Percentiles rank a stretch among this genome's conserved stretches.
These are phyloP conservation scores for Pseudozyma flocculosa DNA, from an alignment of 1,284 basidiomycete genomes.

Conservation along the genomic window DNA sequence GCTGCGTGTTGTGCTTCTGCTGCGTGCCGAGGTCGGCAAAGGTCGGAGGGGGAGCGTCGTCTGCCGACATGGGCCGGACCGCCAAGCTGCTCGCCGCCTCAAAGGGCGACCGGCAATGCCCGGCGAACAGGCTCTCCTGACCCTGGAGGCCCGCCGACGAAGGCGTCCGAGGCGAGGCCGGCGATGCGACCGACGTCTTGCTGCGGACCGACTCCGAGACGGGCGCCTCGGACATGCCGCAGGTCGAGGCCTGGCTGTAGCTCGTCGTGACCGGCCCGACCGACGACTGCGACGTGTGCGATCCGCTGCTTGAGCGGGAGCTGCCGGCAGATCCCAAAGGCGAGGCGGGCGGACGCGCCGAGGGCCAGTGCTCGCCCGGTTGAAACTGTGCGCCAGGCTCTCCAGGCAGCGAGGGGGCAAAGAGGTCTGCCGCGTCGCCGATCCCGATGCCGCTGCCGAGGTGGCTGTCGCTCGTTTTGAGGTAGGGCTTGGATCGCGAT, in stretches of 20 bases:
- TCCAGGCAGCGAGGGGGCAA: conserved; percentile 36
- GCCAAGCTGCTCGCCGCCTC: too few relatives aligned
- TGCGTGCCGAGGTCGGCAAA: too few relatives aligned
- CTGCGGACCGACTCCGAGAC: too few relatives aligned
- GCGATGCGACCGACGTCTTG: too few relatives aligned
- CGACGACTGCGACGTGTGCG: conserved; percentile 16
- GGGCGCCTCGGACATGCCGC: conserved; percentile 2
- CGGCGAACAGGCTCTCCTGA: too few relatives aligned
- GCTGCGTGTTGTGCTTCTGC: too few relatives aligned
- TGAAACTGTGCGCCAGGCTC: conserved; percentile 15
- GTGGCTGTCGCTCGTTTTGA: conserved; percentile 1
- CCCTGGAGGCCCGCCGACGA: too few relatives aligned
- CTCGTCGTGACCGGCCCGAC: conserved; percentile 8
- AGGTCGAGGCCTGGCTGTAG: conserved; percentile 18
- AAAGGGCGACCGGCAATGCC: too few relatives aligned
- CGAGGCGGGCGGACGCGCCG: conserved; percentile 16
- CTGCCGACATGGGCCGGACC: too few relatives aligned
- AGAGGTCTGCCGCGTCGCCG: conserved; percentile 3
- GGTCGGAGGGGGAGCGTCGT: too few relatives aligned
- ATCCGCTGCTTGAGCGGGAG: conserved; percentile 13
- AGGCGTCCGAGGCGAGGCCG: too few relatives aligned
- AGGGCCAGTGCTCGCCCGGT: conserved; percentile 31
- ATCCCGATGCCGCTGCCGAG: conserved; percentile 11
- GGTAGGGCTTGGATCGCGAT: conserved; percentile 29
- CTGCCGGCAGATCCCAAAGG: conserved; percentile 14